Conservation (phyloP, 2,329 filamentous ascomycete species). For the Rutstroemia sp. region DNA sequence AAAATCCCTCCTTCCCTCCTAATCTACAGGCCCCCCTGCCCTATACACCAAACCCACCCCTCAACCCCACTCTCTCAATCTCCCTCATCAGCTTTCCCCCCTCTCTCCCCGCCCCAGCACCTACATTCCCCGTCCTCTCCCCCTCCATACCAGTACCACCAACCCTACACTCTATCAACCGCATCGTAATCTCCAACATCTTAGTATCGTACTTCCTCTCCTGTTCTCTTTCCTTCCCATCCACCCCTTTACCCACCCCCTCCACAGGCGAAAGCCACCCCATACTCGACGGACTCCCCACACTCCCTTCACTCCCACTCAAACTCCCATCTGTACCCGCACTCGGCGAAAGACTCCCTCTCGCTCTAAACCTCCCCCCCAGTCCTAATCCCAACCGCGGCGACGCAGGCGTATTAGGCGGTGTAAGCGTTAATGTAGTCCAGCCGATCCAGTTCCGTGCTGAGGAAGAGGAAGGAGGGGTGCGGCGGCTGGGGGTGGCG, state of each 20-base stretch:
- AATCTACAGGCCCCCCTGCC: background rate
- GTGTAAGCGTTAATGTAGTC: too few species aligned
- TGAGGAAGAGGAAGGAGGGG: too few species aligned
- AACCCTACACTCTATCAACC: background rate
- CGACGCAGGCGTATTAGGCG: too few species aligned
- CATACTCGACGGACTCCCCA: background rate
- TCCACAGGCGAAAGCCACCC: background rate
- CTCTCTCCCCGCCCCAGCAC: background rate
- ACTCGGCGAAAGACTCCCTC: too few species aligned
- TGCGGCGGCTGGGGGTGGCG: too few species aligned
- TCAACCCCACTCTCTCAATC: background rate
- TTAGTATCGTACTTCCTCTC: background rate
- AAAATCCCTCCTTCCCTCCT: too few species aligned
- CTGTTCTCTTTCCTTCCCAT: too few species aligned
- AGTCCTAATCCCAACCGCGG: too few species aligned
- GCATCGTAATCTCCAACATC: background rate
- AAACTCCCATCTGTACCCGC: too few species aligned
- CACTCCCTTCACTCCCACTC: too few species aligned
- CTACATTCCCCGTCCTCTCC: background rate
- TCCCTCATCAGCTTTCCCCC: background rate
- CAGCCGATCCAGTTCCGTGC: too few species aligned
- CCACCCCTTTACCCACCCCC: background rate
- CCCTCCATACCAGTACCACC: background rate
- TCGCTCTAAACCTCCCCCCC: too few species aligned
- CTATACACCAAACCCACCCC: background rate